phyloP scores from a whole-genome alignment of 2,329 filamentous ascomycete species.

The Trematosphaeria pertusa region DNA sequence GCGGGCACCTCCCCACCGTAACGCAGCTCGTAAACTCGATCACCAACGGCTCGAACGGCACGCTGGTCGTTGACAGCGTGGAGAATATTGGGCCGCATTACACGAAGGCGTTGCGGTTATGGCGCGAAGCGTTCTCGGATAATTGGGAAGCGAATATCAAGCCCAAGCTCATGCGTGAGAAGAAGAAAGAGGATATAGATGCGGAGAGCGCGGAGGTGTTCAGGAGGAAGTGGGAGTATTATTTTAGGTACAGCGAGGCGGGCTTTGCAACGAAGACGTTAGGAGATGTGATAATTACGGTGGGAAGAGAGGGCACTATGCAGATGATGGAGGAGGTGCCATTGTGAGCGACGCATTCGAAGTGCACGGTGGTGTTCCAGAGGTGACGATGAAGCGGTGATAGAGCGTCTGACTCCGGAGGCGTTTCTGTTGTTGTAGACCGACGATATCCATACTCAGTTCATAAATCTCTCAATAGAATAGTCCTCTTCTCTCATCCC shows the following conservation, averaged over 20 bases:
- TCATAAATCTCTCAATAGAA: too few relatives aligned
- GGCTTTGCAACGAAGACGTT: conserved; percentile 75
- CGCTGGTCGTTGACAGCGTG: conserved; percentile 70
- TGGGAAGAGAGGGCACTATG: conserved; percentile 68
- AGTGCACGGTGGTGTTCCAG: too few relatives aligned
- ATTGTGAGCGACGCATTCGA: too few relatives aligned
- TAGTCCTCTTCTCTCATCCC: too few relatives aligned
- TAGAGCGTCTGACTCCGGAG: too few relatives aligned
- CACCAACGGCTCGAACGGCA: conserved; percentile 64
- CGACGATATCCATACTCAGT: too few relatives aligned
- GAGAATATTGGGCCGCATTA: conserved; percentile 80
- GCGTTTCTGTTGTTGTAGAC: too few relatives aligned
- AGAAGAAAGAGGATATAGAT: conserved; percentile 65
- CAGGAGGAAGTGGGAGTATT: conserved; percentile 77
- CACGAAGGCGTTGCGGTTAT: conserved; percentile 70
- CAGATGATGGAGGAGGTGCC: conserved; percentile 76
- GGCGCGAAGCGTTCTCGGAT: conserved; percentile 70
- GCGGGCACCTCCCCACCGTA: conserved; percentile 74
- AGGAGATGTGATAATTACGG: conserved; percentile 75
- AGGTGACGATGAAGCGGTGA: too few relatives aligned
- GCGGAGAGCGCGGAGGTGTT: conserved; percentile 73
- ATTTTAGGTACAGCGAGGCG: conserved; percentile 78
- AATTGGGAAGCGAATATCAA: conserved; percentile 68
- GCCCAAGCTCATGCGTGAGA: conserved; percentile 65
- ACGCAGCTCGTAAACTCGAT: conserved; percentile 71